Base-by-base conservation (phyloP, 768 basidiomycete species). In the Lactarius psammicola region DNA sequence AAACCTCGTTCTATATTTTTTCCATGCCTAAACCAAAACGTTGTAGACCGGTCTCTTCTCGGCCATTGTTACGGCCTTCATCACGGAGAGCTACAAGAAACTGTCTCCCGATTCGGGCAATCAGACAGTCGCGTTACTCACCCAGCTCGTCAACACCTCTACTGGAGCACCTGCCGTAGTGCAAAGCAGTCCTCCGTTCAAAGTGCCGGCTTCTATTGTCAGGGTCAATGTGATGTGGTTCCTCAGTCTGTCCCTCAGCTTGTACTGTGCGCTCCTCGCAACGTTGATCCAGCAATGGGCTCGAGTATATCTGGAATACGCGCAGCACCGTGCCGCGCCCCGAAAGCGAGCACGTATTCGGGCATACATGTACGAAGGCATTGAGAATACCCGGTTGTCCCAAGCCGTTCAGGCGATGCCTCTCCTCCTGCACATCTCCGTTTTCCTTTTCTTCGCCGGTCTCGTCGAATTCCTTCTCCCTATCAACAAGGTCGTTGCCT, bases 201-300 rank as follows among this genome's bases (percentile, higher is more conserved):
- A 30, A 2, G 8, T 3, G 0, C 20, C 62, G 0, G 34, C 54
- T 1, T 34, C 62, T 3, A 33, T 30, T 42, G 17, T 61, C 28
- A 33, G 62, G 17, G 55, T 63, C 7, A 63, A 63, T 33, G 38
- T 57, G 15, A 23, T 63, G 33, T 63, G 62, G 62, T 63, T 63
- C 36, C 33, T 57, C 30, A 63, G 62, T 28, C 26, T 63, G 23
- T 17, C 26, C 23, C 34, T 59, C 36, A 59, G 58, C 20, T 3
- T 54, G 6, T 20, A 9, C 20, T 38, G 38, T 23, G 60, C 60
- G 11, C 60, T 62, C n/a, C 28, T 31, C 23, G 49, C 60, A 11
- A 51, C 46, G n/a, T 10, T 55, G n/a, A 26, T 62, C 1, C 60
- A 62, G 60, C 38, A 44, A 44, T 62, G 49, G 60, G 38, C 42